Evolutionary conservation across 306 rosid genomes (phyloP).

Genomic region (Canavalia ensiformis): DNA sequence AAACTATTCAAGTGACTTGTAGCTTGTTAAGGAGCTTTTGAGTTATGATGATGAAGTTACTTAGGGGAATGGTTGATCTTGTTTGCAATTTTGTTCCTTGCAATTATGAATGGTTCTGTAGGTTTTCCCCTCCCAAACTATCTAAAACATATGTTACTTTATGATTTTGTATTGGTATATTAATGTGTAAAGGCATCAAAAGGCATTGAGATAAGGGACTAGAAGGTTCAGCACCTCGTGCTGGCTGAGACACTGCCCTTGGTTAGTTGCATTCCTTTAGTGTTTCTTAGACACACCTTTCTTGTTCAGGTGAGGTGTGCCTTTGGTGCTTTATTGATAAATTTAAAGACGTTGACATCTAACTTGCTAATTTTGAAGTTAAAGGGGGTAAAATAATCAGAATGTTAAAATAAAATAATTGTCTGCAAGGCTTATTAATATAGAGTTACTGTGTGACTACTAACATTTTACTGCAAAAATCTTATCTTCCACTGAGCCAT

Average conservation of each 20-base stretch:
- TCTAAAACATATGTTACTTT: constrained; percentile 23
- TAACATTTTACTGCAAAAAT: background rate
- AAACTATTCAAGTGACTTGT: constrained; percentile 8
- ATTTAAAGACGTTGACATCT: background rate
- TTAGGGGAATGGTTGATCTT: constrained; percentile 7
- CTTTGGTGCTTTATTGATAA: constrained; percentile 17
- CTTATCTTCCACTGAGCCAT: background rate
- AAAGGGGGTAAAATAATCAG: background rate
- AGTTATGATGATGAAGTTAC: background rate
- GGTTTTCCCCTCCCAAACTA: background rate
- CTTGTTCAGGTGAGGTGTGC: constrained; percentile 8
- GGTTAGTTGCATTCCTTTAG: constrained; percentile 16
- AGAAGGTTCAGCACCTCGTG: background rate
- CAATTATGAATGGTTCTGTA: constrained; percentile 7
- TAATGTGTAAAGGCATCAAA: background rate
- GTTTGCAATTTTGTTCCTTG: background rate
- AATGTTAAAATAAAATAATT: background rate
- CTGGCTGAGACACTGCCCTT: constrained; percentile 23
- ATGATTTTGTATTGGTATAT: constrained; percentile 19
- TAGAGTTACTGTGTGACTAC: background rate
- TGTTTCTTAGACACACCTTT: constrained; percentile 13
- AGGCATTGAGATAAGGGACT: background rate
- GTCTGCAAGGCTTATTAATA: background rate
- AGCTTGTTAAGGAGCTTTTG: constrained; percentile 11
- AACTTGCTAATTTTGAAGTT: background rate